phyloP scores from a whole-genome alignment of 768 basidiomycete species.

The Kwoniella newhampshirensis region DNA sequence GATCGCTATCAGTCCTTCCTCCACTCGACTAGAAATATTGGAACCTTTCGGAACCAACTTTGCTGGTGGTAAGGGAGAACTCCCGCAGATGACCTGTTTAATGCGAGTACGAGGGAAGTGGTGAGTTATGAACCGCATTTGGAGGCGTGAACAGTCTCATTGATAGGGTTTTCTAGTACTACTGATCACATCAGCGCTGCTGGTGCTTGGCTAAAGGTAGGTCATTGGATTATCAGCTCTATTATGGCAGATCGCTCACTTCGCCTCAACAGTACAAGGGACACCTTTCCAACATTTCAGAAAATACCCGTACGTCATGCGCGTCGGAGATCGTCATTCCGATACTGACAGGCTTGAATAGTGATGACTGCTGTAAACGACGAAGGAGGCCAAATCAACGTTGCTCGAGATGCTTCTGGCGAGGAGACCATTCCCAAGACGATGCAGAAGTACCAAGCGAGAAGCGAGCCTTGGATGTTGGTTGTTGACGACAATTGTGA shows the following conservation, averaged over 20 bases:
- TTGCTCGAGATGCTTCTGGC: constrained; percentile 73
- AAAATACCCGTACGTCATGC: constrained; percentile 74
- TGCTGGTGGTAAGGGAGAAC: constrained; percentile 61
- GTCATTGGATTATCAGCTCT: neutral
- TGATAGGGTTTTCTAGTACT: constrained; percentile 56
- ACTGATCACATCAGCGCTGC: constrained; percentile 99
- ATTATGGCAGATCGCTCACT: constrained; percentile 6
- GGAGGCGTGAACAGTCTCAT: too few species aligned
- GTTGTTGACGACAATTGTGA: constrained; percentile 75
- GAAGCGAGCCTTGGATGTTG: constrained; percentile 84
- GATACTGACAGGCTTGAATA: constrained; percentile 44
- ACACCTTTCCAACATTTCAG: constrained; percentile 91
- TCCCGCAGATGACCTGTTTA: constrained; percentile 77
- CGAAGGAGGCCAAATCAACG: constrained; percentile 88
- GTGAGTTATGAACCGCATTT: constrained; percentile 18
- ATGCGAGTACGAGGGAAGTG: constrained; percentile 96
- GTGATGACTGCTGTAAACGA: constrained; percentile 96
- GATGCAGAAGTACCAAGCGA: constrained; percentile 82
- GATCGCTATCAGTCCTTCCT: constrained; percentile 72
- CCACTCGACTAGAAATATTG: constrained; percentile 80
- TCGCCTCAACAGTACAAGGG: constrained; percentile 85
- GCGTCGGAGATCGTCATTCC: neutral
- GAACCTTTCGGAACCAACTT: constrained; percentile 83
- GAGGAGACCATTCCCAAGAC: constrained; percentile 75
- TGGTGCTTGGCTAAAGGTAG: constrained; percentile 85